Evolutionary conservation across 2,329 filamentous ascomycete genomes (phyloP), one percentile per base, ranked within the genome.

Genomic region (Chaetomium olivaceum): DNA sequence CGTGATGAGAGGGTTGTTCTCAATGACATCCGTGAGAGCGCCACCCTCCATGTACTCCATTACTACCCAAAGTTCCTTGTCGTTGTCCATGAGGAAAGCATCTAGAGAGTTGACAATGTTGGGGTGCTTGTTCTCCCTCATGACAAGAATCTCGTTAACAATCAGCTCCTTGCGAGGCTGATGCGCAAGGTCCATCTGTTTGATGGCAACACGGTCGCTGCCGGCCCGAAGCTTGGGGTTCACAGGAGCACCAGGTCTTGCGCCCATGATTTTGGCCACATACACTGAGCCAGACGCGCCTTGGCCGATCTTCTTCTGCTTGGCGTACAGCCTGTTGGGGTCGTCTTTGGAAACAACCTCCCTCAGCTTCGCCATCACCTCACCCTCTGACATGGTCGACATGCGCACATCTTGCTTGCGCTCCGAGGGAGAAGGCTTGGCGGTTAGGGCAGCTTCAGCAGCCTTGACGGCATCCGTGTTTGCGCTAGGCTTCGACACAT

Each of bases 21-120:
- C 95, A 79, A 99, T 99, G 67, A 99, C 93, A 82, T 99, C 95
- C 1, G 95, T 99, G 77, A 99, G 81, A 68, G 95, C 92, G 80
- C 95, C 95, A 73, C 95, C 95, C 80, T 99, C 95, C 95, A 99
- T 99, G 75, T 93, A 99, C 81, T 99, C 95, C 95, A 99, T 97
- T 61, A 99, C 94, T 12, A 99, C 93, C 95, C 95, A 99, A n/a
- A 99, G 85, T 77, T 99, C 95, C 62, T 91, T 87, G 74, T 91
- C 93, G 78, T 95, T 94, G 77, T 97, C 96, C 74, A 95, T 91
- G 75, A 99, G 81, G 83, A 98, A 99, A 3, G 94, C 93, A 73
- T 99, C 95, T 39, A 99, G 82, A 81, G 97, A 99, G 80, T 99
- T 99, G 79, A 99, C 95, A 82, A 99, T 99, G 79, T 99, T 99